Evolutionary conservation across 768 basidiomycete genomes (phyloP).

Genomic region (Cystofilobasidium bisporidii): DNA sequence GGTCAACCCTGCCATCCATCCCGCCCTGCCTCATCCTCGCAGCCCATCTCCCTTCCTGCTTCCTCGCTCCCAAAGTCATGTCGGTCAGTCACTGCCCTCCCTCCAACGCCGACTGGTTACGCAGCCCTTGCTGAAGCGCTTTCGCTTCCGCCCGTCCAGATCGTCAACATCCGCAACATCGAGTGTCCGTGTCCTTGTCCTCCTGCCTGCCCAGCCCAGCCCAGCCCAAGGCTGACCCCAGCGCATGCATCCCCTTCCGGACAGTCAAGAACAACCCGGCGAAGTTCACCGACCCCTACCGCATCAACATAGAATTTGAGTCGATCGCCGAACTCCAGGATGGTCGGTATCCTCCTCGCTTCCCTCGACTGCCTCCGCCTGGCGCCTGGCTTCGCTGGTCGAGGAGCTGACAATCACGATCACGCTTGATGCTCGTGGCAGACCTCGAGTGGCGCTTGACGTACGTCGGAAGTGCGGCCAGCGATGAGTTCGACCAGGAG

Average conservation of each 20-base stretch:
- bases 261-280: conserved; percentile 35
- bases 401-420: too few relatives aligned
- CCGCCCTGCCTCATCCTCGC: too few relatives aligned
- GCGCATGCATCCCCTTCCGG: conserved; percentile 54
- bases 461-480: conserved; percentile 87
- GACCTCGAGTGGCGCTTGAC: conserved; percentile 98
- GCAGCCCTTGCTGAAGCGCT: neutral
- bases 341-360: conserved; percentile 46
- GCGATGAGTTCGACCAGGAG: conserved; percentile 89
- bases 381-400: neutral
- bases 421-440: conserved; percentile 39
- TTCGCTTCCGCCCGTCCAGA: neutral
- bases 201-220: neutral
- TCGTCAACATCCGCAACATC: conserved; percentile 44
- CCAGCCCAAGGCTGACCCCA: conserved; percentile 48
- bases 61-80: too few relatives aligned
- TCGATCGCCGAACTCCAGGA: conserved; percentile 85
- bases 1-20: too few relatives aligned
- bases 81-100: neutral
- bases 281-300: conserved; percentile 79
- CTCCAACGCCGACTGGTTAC: too few relatives aligned
- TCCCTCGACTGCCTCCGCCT: neutral
- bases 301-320: conserved; percentile 92
- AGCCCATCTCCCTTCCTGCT: too few relatives aligned
- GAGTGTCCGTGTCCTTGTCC: conserved; percentile 27